Evolutionary conservation across 2,329 filamentous ascomycete species (phyloP), one percentile per base, ranked within the genome.

Genomic region (Allantophomopsis lycopodina): DNA sequence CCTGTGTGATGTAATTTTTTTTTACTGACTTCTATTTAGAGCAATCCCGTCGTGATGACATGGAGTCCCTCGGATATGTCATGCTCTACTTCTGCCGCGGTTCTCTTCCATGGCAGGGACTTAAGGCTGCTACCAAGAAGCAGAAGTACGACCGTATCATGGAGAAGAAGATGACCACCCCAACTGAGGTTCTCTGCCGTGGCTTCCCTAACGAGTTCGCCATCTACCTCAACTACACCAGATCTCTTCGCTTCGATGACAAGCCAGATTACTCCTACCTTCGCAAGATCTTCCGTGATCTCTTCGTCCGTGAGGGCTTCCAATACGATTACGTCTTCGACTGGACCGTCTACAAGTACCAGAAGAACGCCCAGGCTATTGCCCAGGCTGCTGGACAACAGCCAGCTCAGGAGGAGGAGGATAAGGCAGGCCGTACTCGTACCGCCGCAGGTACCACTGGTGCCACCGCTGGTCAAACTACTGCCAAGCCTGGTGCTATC

Each of bases 151-250:
- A 98, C 67, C 79, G 89, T 49, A 98, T 98, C 68, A 96, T 96
- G 89, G 91, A 98, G 75, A 98, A 98, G 81, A 98, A 98, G 85
- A 96, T 96, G 91, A 98, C 91, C 12, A 98, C 91, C 3, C 88
- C 91, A 7, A 96, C 89, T 53, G 89, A 98, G 66, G 88, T 95
- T 37, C 84, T 98, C 37, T 98, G 91, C 79, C 87, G 89, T 62
- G 91, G 91, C 51, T 96, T 98, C 72, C 91, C 91, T 54, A 95
- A 96, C 64, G 91, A 98, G 68, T 98, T 98, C 55, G 88, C 89
- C 69, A 96, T 96, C 64, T 98, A 98, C 65, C 76, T 98, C 48
- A 96, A 96, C 80, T 96, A 98, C 73, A 96, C 89, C 40, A 85
- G 91, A 46, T 95, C 88, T 42, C 85, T 98, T 50, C 88, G 91